Base-by-base conservation (phyloP, 169 alveolate species). In the Eimeria acervulina region DNA sequence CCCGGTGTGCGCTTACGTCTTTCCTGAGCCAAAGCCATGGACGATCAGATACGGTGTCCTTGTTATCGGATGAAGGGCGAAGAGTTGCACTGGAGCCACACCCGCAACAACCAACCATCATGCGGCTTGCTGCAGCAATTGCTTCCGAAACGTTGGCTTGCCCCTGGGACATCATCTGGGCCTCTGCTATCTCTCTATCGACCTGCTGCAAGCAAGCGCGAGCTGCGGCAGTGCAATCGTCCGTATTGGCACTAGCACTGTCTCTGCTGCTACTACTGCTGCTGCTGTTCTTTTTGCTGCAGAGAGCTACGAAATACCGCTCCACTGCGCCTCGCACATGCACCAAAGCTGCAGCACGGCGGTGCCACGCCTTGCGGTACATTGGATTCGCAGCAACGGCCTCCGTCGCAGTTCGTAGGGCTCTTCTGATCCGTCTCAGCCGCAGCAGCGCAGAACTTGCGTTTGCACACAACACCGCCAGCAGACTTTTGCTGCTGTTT, bases 291-390 rank as follows among this genome's bases (percentile, higher is more conserved):
- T 7, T 42, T n/a, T 47, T 80, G 91, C n/a, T 33, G 91, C 47
- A 17, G 23, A 21, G 36, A 31, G 74, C 8, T 23, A 19, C 26
- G 74, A 83, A 52, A 19, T 55, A 31, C 3, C 66, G 51, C 28
- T 83, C 76, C 52, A 83, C 51, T 33, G 4, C 47, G 28, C 31
- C 76, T 26, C 76, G 76, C 72, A 83, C 51, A 28, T 59, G 68
- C 21, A 31, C 91, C 91, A 83, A 51, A 83, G 76, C 91, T 12
- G 74, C 76, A 12, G 91, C 91, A 52, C 91, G 91, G 13, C 91
- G 76, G 66, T 83, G 74, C 91, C 91, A 83, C 13, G 91, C 91
- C 91, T 83, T 83, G 66, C 91, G 52, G 74, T 83, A 83, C 76
- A 51, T 19, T 33, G 91, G 91, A 47, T 83, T 76, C 19, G 74